Evolutionary conservation across 305 asterid species (phyloP).

Genomic region (Plantago coronopus): DNA sequence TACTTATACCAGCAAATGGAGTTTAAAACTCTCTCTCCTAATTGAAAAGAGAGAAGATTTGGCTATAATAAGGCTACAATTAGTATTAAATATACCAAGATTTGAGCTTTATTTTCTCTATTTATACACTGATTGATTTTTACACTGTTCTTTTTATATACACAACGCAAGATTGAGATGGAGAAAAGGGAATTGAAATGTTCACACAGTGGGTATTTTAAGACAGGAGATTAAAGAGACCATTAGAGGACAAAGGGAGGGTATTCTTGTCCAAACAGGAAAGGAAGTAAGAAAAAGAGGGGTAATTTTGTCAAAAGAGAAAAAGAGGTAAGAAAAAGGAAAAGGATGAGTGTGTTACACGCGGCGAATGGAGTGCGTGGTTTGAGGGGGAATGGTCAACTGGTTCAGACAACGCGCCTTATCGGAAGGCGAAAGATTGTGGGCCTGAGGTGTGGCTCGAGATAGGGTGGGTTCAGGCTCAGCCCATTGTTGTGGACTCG

Average conservation of each 20-base stretch:
- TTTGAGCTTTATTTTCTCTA: constrained; percentile 12
- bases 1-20: constrained; percentile 19
- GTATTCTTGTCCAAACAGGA: constrained; percentile 28
- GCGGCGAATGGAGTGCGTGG: constrained; percentile 36
- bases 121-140: constrained; percentile 11
- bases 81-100: constrained; percentile 22
- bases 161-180: constrained; percentile 3
- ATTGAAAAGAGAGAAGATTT: constrained; percentile 22
- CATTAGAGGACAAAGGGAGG: constrained; percentile 26
- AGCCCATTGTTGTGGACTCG: constrained; percentile 27
- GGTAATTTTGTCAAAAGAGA: constrained; percentile 35
- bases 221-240: constrained; percentile 1
- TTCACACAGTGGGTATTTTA: constrained; percentile 11
- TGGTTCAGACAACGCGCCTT: constrained; percentile 30
- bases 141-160: neutral
- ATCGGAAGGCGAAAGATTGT: constrained; percentile 31
- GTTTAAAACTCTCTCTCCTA: constrained; percentile 22
- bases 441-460: constrained; percentile 26
- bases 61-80: constrained; percentile 18
- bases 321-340: constrained; percentile 7
- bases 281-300: too few species aligned
- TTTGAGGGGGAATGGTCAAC: too few species aligned
- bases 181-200: constrained; percentile 10
- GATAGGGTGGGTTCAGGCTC: neutral
- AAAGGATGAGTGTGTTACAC: constrained; percentile 23